These are phyloP conservation scores for Prunus campanulata DNA, from an alignment of 306 rosid genomes.

Conservation along the genomic window DNA sequence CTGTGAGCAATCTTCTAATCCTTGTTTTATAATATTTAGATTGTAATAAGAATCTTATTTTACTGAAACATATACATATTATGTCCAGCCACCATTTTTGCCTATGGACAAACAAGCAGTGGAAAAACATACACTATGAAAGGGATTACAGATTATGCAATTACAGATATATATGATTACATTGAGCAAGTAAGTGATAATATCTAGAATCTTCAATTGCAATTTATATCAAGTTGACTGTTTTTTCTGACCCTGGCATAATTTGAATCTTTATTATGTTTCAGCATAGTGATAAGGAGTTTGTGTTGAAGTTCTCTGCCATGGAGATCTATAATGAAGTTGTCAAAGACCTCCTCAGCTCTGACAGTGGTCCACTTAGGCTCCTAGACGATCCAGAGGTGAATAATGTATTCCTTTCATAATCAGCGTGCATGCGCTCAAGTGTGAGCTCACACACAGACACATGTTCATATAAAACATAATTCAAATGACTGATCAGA, in stretches of 20 bases:
- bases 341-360: slow-evolving; percentile 73
- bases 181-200: slow-evolving; percentile 50
- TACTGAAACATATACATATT: slow-evolving; percentile 2
- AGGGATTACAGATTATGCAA: slow-evolving; percentile 71
- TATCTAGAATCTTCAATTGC: not conserved
- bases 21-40: slow-evolving; percentile 10
- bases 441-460: not conserved
- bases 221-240: not conserved
- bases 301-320: slow-evolving; percentile 77
- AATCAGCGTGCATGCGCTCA: not conserved
- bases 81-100: slow-evolving; percentile 73
- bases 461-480: not conserved
- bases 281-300: slow-evolving; percentile 70
- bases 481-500: slow-evolving; percentile 17
- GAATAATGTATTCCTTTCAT: slow-evolving; percentile 3
- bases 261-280: slow-evolving; percentile 26
- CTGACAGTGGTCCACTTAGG: slow-evolving; percentile 55
- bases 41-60: not conserved
- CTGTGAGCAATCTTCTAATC: slow-evolving; percentile 49
- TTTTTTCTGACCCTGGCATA: not conserved
- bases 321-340: slow-evolving; percentile 93
- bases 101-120: slow-evolving; percentile 96
- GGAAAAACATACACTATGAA: slow-evolving; percentile 96
- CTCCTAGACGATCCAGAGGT: slow-evolving; percentile 95
- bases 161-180: slow-evolving; percentile 63